Percentiles rank a stretch among this genome's conserved stretches.
Conservation (phyloP, 352 stramenopile species). For the Phytophthora syringae region DNA sequence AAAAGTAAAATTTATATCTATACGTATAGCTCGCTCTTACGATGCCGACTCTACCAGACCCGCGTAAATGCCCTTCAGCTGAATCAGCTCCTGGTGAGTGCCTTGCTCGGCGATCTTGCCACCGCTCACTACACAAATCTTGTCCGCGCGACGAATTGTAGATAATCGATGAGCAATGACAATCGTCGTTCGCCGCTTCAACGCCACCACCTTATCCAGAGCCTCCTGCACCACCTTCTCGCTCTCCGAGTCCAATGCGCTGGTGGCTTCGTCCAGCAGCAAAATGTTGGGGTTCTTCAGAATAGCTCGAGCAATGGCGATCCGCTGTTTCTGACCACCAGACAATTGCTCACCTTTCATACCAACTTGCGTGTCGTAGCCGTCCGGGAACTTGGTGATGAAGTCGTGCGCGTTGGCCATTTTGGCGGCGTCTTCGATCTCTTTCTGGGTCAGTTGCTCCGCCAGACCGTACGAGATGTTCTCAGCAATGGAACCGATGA, state of each 20-base stretch:
- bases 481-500: constrained; percentile 66
- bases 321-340: constrained; percentile 75
- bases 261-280: constrained; percentile 92
- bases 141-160: constrained; percentile 94
- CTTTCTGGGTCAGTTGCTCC: constrained; percentile 46
- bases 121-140: constrained; percentile 97
- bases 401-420: constrained; percentile 94
- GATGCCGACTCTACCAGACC: too few relatives aligned
- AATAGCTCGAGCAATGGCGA: constrained; percentile 93
- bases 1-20: too few relatives aligned
- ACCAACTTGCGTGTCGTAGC: constrained; percentile 93
- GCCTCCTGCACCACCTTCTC: constrained; percentile 87
- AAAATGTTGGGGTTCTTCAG: constrained; percentile 88
- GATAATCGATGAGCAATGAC: constrained; percentile 95
- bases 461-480: constrained; percentile 62
- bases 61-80: too few relatives aligned
- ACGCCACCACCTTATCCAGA: constrained; percentile 65
- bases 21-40: too few relatives aligned
- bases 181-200: constrained; percentile 85
- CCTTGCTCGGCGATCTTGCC: too few relatives aligned
- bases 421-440: constrained; percentile 87
- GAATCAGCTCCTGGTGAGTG: too few relatives aligned
- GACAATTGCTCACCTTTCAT: constrained; percentile 90
- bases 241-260: constrained; percentile 80
- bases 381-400: constrained; percentile 90